Conservation (phyloP, 495 filamentous ascomycete genomes). For the Haplographium delicatum region DNA sequence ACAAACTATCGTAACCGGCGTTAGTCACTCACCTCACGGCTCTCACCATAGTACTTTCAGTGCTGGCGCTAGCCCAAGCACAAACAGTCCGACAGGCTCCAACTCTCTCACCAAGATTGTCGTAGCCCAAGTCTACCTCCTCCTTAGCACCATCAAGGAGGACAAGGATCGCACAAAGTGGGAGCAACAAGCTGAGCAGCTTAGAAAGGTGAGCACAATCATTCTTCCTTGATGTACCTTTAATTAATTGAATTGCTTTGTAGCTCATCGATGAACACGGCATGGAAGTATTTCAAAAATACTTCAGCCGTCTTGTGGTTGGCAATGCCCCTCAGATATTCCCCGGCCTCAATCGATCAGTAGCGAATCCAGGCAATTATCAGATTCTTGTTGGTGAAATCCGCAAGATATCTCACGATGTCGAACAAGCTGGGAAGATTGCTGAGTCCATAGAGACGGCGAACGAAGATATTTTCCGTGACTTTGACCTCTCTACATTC, state of each 20-base stretch:
- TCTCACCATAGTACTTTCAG: slow-evolving; percentile 45
- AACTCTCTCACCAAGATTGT: slow-evolving; percentile 76
- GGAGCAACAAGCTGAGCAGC: slow-evolving; percentile 85
- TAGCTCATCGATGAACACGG: slow-evolving; percentile 91
- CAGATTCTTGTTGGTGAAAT: slow-evolving; percentile 78
- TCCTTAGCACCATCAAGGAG: slow-evolving; percentile 90
- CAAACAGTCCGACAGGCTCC: slow-evolving; percentile 54
- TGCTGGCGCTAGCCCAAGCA: slow-evolving; percentile 59
- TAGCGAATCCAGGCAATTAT: slow-evolving; percentile 72
- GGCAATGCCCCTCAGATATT: slow-evolving; percentile 85
- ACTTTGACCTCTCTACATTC: slow-evolving; percentile 90
- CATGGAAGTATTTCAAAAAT: slow-evolving; percentile 93
- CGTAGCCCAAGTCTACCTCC: slow-evolving; percentile 88
- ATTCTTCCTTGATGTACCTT: not conserved
- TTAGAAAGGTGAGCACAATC: slow-evolving; percentile 64
- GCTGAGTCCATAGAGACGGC: slow-evolving; percentile 85
- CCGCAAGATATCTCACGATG: slow-evolving; percentile 73
- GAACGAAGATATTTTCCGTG: slow-evolving; percentile 80
- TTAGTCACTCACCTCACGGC: slow-evolving; percentile 44
- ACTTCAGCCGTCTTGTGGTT: slow-evolving; percentile 81
- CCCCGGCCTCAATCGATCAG: slow-evolving; percentile 61
- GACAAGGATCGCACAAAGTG: slow-evolving; percentile 88
- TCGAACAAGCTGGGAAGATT: slow-evolving; percentile 79
- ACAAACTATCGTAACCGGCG: slow-evolving; percentile 28
- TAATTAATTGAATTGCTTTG: slow-evolving; percentile 18